Percentiles rank a stretch among this genome's conserved stretches.
Conservation (phyloP, 2,329 filamentous ascomycete species). For the Venturia oleaginea region DNA sequence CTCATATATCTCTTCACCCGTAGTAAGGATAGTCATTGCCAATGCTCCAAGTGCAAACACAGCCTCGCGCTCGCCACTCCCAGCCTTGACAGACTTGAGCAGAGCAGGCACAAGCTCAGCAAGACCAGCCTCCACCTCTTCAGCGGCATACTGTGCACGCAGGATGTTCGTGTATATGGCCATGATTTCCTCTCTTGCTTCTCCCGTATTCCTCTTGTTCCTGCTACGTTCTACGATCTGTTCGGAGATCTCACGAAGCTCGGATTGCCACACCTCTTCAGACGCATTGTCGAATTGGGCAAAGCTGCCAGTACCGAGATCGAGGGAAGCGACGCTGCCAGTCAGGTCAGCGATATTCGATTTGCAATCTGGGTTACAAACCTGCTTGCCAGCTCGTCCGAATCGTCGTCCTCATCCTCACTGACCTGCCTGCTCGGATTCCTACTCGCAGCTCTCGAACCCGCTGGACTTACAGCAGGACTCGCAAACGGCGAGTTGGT, state of each 20-base stretch:
- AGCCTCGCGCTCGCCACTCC: conserved; percentile 59
- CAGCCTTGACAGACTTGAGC: conserved; percentile 59
- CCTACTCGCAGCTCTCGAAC: conserved; percentile 44
- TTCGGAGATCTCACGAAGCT: conserved; percentile 57
- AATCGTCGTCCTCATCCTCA: conserved; percentile 53
- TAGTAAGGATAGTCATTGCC: conserved; percentile 58
- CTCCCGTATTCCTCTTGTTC: conserved; percentile 68
- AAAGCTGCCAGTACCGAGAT: conserved; percentile 39
- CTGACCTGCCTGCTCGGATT: conserved; percentile 52
- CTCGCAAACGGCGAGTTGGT: conserved; percentile 35
- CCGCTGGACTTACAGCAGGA: conserved; percentile 5
- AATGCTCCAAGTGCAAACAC: conserved; percentile 63
- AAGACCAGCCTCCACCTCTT: conserved; percentile 50
- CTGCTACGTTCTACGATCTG: conserved; percentile 71
- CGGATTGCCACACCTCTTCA: conserved; percentile 49
- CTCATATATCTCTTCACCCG: conserved; percentile 44
- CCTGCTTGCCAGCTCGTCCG: conserved; percentile 52
- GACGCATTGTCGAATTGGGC: conserved; percentile 41
- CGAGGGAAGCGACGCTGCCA: conserved; percentile 57
- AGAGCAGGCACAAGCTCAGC: conserved; percentile 57
- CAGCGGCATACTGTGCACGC: conserved; percentile 57
- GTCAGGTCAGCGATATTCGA: conserved; percentile 21
- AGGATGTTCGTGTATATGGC: conserved; percentile 54
- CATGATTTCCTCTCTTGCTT: conserved; percentile 59
- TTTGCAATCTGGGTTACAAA: conserved; percentile 22